Base-by-base conservation (phyloP, 139 green algal species). In the Coccomyxa sp. region DNA sequence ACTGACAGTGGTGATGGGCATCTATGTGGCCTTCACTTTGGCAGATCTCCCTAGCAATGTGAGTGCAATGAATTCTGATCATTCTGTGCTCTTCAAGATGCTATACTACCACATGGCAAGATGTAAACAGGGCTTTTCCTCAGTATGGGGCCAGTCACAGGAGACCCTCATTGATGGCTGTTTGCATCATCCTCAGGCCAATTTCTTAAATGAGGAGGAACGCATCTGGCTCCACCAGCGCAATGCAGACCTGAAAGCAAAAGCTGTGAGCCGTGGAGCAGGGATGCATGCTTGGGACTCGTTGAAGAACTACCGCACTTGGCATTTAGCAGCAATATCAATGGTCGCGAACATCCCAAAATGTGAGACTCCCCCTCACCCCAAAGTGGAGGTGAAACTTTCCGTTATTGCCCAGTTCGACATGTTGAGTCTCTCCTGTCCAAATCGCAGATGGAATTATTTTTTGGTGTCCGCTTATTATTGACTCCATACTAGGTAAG, bases 151-250 rank as follows among this genome's bases (percentile, higher is more conserved):
- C 9, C 30, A 66, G 38, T 30, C 89, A 27, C 60, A 71, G 11
- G n/a, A 81, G 13, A 59, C 13, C 11, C 76, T 89, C 74, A 66
- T 82, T 16, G 68, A 82, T 32, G 58, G 17, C 0, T 85, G 84
- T 4, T 45, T 79, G 4, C 58, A 68, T 0, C 30, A 60, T n/a
- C 0, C 17, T 63, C 63, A 71, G 63, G 63, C 63, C 1, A 28
- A 71, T 11, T 71, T 71, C 63, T 25, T 71, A 9, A 25, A 1
- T 21, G 18, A 21, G 18, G 21, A 71, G 18, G 63, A 71, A 25
- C 18, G 63, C 18, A 71, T 25, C 4, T 71, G 63, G 63, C 63
- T 71, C 18, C 63, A 71, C 63, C 18, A 71, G 63, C 63, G 63
- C 7, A 21, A 71, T 21, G 21, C 18, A 21, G 63, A 71, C 18